Evolutionary conservation across 805 yeast species (phyloP).

Genomic region (Ogataea allantospora): DNA sequence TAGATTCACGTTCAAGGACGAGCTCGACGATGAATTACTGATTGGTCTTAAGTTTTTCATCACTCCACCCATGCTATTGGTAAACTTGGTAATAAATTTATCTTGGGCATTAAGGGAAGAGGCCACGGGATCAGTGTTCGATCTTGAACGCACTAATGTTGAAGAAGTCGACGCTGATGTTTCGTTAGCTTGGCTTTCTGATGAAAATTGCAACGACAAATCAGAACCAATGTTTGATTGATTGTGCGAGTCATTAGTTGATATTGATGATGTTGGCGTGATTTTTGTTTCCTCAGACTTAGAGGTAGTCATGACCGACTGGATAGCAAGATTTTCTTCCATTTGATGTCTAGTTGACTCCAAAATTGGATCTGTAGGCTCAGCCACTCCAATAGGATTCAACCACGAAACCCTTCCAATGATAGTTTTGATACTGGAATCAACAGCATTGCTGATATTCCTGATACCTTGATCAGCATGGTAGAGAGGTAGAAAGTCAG

Average conservation of each 20-base stretch:
- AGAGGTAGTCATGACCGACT: slow-evolving; percentile 7
- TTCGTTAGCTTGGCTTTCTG: slow-evolving; percentile 10
- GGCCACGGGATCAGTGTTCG: slow-evolving; percentile 10
- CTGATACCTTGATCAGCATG: slow-evolving; percentile 38
- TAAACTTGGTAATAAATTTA: slow-evolving; percentile 28
- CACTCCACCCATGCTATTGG: slow-evolving; percentile 35
- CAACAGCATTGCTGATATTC: slow-evolving; percentile 36
- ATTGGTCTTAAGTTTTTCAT: slow-evolving; percentile 35
- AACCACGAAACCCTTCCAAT: slow-evolving; percentile 36
- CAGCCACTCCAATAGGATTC: slow-evolving; percentile 10
- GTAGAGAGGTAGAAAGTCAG: slow-evolving; percentile 29
- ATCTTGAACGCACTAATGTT: slow-evolving; percentile 9
- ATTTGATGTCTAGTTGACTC: slow-evolving; percentile 30
- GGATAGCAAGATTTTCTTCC: slow-evolving; percentile 31
- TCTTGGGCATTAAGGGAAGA: slow-evolving; percentile 27
- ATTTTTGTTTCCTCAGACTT: slow-evolving; percentile 21
- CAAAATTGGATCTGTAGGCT: slow-evolving; percentile 18
- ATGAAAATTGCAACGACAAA: slow-evolving; percentile 11
- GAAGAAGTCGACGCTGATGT: slow-evolving; percentile 12
- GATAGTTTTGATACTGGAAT: slow-evolving; percentile 33
- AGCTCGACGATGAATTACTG: slow-evolving; percentile 33
- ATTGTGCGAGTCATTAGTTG: slow-evolving; percentile 22
- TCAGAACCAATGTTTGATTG: slow-evolving; percentile 12
- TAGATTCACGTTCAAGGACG: slow-evolving; percentile 27
- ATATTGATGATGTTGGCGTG: slow-evolving; percentile 32